These are phyloP conservation scores for Staphylotrichum tortipilum DNA, from an alignment of 495 filamentous ascomycete species.

Conservation along the genomic window DNA sequence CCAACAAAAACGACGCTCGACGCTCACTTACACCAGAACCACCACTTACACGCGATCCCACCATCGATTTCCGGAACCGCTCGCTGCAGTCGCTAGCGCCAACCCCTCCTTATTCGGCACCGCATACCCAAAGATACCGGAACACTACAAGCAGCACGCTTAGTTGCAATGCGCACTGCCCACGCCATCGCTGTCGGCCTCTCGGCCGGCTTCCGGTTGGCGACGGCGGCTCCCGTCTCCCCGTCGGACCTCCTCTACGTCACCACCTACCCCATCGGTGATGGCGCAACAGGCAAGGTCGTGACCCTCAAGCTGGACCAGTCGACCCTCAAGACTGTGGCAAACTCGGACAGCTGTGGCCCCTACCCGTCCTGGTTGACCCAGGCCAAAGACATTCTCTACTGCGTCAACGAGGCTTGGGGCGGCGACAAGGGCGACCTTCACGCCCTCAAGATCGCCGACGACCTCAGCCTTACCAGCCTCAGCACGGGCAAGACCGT, in stretches of 20 bases:
- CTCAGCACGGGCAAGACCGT: slow-evolving; percentile 27
- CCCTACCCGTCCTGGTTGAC: slow-evolving; percentile 52
- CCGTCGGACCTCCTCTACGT: slow-evolving; percentile 5
- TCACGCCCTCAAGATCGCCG: slow-evolving; percentile 29
- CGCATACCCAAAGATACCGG: not conserved
- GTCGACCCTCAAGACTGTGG: slow-evolving; percentile 24
- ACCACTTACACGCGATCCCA: not conserved
- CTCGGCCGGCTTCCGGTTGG: slow-evolving; percentile 4
- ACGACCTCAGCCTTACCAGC: slow-evolving; percentile 32
- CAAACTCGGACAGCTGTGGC: slow-evolving; percentile 42
- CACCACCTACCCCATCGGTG: slow-evolving; percentile 4
- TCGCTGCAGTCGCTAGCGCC: not conserved
- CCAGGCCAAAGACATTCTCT: slow-evolving; percentile 43
- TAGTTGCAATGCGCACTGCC: slow-evolving; percentile 4
- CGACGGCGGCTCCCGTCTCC: slow-evolving; percentile 1
- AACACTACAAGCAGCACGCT: not conserved
- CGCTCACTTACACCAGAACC: not conserved
- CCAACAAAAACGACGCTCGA: not conserved
- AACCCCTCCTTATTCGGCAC: not conserved
- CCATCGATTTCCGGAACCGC: not conserved
- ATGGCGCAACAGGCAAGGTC: slow-evolving; percentile 21
- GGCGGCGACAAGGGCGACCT: slow-evolving; percentile 32
- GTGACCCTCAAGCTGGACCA: slow-evolving; percentile 43
- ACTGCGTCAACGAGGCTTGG: slow-evolving; percentile 53
- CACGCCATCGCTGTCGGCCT: slow-evolving; percentile 4